A percentile compares a stretch with the other conserved stretches of the same genome.
phyloP scores from a whole-genome alignment of 2,329 filamentous ascomycete species.

The Phialophora macrospora region DNA sequence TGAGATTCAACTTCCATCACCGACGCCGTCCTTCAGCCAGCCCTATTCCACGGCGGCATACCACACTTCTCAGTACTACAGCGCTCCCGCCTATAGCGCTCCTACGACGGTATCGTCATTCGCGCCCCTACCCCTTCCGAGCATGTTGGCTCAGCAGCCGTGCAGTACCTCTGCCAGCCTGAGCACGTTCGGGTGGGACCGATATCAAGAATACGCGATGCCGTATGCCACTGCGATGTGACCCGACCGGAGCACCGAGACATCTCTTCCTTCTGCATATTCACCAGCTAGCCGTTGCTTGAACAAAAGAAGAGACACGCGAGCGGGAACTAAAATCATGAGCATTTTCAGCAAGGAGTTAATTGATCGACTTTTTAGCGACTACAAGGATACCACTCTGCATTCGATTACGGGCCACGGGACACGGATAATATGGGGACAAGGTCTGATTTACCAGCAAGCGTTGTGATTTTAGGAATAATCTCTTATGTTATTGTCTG shows the following conservation, averaged over 20 bases:
- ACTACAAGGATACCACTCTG: slow-evolving; percentile 51
- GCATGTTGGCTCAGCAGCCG: slow-evolving; percentile 78
- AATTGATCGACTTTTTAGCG: slow-evolving; percentile 53
- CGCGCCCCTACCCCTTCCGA: slow-evolving; percentile 78
- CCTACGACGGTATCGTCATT: slow-evolving; percentile 51
- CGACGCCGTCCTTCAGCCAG: slow-evolving; percentile 78
- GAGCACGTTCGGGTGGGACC: slow-evolving; percentile 82
- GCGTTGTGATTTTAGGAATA: slow-evolving; percentile 50
- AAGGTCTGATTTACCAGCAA: slow-evolving; percentile 55
- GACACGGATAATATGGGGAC: slow-evolving; percentile 44
- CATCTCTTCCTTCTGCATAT: slow-evolving; percentile 53
- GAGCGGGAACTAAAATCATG: slow-evolving; percentile 48
- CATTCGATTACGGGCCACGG: slow-evolving; percentile 41
- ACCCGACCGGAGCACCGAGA: slow-evolving; percentile 63
- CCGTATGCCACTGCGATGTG: slow-evolving; percentile 80
- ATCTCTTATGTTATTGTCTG: slow-evolving; percentile 38
- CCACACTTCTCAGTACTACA: slow-evolving; percentile 70
- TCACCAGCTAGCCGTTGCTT: slow-evolving; percentile 22
- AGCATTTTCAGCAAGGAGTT: slow-evolving; percentile 36
- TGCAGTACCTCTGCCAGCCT: slow-evolving; percentile 81
- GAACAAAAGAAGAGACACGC: slow-evolving; percentile 14
- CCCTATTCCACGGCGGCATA: slow-evolving; percentile 73
- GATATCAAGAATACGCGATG: slow-evolving; percentile 78
- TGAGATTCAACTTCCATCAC: slow-evolving; percentile 76
- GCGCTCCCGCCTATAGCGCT: slow-evolving; percentile 73